These are phyloP conservation scores for Euphorbia neoarborescens DNA, from an alignment of 441 rosid species.

Conservation along the genomic window DNA sequence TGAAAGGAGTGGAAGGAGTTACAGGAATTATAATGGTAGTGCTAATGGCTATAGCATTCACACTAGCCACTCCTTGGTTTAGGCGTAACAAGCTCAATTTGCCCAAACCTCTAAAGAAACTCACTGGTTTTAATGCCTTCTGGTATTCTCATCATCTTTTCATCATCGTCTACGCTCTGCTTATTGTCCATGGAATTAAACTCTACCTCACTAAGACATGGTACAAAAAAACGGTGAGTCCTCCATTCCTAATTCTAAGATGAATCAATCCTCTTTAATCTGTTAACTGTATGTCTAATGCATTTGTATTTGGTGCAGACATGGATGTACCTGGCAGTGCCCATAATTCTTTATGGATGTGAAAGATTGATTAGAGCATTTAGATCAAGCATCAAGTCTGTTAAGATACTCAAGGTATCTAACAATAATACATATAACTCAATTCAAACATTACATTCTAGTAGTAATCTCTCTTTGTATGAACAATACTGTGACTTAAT, in stretches of 20 bases:
- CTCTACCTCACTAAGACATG: slow-evolving; percentile 65
- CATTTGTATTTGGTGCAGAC: slow-evolving; percentile 38
- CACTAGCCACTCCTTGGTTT: slow-evolving; percentile 81
- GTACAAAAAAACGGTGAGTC: slow-evolving; percentile 70
- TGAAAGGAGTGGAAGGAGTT: slow-evolving; percentile 64
- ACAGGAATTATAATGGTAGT: slow-evolving; percentile 73
- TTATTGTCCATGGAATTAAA: slow-evolving; percentile 61
- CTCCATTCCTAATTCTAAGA: neutral
- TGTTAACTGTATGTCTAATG: neutral
- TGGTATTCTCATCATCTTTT: slow-evolving; percentile 89
- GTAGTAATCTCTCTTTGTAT: no score
- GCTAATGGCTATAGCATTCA: slow-evolving; percentile 74
- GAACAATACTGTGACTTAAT: neutral
- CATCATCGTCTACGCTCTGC: slow-evolving; percentile 65
- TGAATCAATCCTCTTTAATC: neutral
- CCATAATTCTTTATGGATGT: slow-evolving; percentile 53
- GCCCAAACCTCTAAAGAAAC: slow-evolving; percentile 56
- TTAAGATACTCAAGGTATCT: slow-evolving; percentile 66
- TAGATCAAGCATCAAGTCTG: slow-evolving; percentile 79
- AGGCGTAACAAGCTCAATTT: slow-evolving; percentile 64
- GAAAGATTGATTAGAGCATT: slow-evolving; percentile 67
- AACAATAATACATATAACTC: neutral
- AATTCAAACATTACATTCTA: neutral
- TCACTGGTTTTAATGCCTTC: slow-evolving; percentile 84
- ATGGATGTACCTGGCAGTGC: slow-evolving; percentile 91